Percentiles rank a stretch among this genome's conserved stretches.
phyloP scores from a whole-genome alignment of 2,329 filamentous ascomycete species.

The Xylaria arbuscula region DNA sequence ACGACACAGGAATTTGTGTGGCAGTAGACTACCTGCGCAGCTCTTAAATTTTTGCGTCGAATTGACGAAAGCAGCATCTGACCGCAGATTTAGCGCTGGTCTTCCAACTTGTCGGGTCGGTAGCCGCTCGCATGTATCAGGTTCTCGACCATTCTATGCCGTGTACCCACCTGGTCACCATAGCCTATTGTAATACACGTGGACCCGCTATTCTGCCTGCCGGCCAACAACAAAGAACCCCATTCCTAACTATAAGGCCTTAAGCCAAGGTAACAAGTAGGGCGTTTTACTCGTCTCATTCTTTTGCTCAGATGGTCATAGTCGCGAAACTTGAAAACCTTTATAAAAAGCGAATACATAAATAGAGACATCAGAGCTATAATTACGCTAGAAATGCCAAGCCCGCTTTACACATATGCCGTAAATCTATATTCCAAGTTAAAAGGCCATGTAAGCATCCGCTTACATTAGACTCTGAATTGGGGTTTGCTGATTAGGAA shows the following conservation, averaged over 20 bases:
- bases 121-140: background rate
- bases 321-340: background rate
- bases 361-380: background rate
- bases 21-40: background rate
- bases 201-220: background rate
- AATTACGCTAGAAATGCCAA: background rate
- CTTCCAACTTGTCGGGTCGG: background rate
- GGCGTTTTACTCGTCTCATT: background rate
- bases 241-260: background rate
- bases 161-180: background rate
- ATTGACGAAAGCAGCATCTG: background rate
- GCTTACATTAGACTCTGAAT: background rate
- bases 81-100: background rate
- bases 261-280: background rate
- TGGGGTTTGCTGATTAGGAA: background rate
- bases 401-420: background rate
- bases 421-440: background rate
- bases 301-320: too few relatives aligned
- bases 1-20: background rate
- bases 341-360: background rate
- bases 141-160: background rate
- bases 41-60: too few relatives aligned
- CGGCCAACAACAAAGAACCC: background rate
- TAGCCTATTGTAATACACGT: background rate
- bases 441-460: background rate